Conservation (phyloP, 139 green algal species). For the Tetraselmis striata region DNA sequence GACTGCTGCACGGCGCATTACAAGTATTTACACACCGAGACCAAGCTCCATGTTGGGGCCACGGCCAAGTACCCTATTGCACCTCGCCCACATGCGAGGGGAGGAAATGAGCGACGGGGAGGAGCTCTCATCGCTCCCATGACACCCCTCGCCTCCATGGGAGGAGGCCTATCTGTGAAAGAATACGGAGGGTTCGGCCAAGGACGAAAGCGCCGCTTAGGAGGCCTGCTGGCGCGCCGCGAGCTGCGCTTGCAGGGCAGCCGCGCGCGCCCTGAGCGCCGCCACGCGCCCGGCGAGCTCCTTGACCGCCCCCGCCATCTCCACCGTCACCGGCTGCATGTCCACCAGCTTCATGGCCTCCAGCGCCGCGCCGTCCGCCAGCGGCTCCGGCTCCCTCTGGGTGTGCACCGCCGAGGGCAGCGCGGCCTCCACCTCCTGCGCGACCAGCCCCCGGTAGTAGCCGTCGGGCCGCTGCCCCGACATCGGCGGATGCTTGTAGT, state of each 20-base stretch:
- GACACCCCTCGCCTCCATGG: too few relatives aligned
- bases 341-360: neutral
- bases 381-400: neutral
- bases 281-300: neutral
- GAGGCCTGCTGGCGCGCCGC: too few relatives aligned
- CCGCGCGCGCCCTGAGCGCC: neutral
- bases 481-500: neutral
- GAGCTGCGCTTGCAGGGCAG: neutral
- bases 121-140: too few relatives aligned
- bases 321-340: neutral
- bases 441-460: neutral
- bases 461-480: neutral
- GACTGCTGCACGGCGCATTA: too few relatives aligned
- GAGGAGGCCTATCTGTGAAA: too few relatives aligned
- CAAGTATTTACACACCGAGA: too few relatives aligned
- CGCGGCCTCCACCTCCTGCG: neutral
- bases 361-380: neutral
- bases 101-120: too few relatives aligned
- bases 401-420: neutral
- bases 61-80: too few relatives aligned
- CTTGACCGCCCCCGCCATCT: neutral
- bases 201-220: too few relatives aligned
- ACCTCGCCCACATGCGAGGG: too few relatives aligned
- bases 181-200: too few relatives aligned
- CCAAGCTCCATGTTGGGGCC: too few relatives aligned